phyloP scores from a whole-genome alignment of 176 grass and related monocot species.

The Ampelocalamus luodianensis region DNA sequence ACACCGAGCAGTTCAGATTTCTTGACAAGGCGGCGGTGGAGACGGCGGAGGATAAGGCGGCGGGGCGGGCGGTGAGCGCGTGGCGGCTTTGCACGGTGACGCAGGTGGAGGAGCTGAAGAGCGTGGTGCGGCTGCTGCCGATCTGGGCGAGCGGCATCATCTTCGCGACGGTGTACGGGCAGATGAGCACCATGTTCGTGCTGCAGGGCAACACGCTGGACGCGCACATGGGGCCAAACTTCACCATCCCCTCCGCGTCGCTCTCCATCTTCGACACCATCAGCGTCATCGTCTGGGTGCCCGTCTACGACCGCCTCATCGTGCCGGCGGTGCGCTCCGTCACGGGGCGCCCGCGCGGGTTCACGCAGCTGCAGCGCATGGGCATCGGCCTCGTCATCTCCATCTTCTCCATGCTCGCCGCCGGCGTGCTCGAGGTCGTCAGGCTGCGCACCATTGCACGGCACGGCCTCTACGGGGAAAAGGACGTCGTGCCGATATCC shows the following conservation, averaged over 20 bases:
- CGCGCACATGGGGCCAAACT: conserved; percentile 52
- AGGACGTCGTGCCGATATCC: conserved; percentile 59
- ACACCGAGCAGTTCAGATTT: conserved; percentile 66
- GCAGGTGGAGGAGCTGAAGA: conserved; percentile 90
- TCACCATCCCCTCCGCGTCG: conserved; percentile 66
- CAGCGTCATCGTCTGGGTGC: conserved; percentile 84
- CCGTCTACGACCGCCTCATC: conserved; percentile 71
- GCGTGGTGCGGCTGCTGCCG: conserved; percentile 67
- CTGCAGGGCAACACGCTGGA: conserved; percentile 82
- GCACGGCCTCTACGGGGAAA: conserved; percentile 46
- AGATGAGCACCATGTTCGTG: conserved; percentile 91
- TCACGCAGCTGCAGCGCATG: conserved; percentile 93
- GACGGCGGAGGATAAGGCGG: conserved; percentile 38
- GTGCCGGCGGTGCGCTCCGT: conserved; percentile 54
- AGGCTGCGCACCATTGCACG: conserved; percentile 49
- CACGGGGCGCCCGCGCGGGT: conserved; percentile 59
- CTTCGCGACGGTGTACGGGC: conserved; percentile 70
- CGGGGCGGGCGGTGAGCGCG: not conserved
- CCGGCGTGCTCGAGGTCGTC: conserved; percentile 66
- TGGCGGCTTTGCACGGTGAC: conserved; percentile 88
- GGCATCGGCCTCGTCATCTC: conserved; percentile 87
- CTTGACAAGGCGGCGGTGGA: conserved; percentile 74
- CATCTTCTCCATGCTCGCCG: conserved; percentile 74
- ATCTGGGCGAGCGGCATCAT: conserved; percentile 85
- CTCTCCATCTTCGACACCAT: conserved; percentile 81